Conservation (phyloP, 495 filamentous ascomycete genomes). For the Penicillium manginii region DNA sequence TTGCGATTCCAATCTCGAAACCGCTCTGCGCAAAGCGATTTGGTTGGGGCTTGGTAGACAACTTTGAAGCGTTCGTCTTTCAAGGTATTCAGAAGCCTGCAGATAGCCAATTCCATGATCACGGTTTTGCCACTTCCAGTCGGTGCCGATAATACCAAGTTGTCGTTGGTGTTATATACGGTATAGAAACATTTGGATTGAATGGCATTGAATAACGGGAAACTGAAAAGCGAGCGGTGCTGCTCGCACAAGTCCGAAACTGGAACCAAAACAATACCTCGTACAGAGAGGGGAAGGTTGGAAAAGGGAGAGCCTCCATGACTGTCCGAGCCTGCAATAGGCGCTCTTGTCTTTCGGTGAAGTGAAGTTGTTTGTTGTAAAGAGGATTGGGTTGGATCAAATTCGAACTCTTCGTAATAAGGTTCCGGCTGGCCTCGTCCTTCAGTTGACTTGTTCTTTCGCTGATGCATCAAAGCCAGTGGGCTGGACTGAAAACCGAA, state of each 20-base stretch:
- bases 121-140: slow-evolving; percentile 95
- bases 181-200: slow-evolving; percentile 85
- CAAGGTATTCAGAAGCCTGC: slow-evolving; percentile 66
- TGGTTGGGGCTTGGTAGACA: slow-evolving; percentile 93
- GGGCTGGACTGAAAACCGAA: slow-evolving; percentile 36
- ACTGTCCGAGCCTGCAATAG: neutral
- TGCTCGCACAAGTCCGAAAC: slow-evolving; percentile 75
- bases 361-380: neutral
- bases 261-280: slow-evolving; percentile 77
- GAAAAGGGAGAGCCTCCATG: slow-evolving; percentile 19
- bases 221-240: slow-evolving; percentile 76
- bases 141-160: slow-evolving; percentile 86
- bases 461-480: slow-evolving; percentile 25
- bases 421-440: slow-evolving; percentile 3
- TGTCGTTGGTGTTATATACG: slow-evolving; percentile 75
- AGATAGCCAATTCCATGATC: slow-evolving; percentile 90
- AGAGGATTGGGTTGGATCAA: slow-evolving; percentile 7
- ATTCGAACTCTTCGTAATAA: neutral
- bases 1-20: slow-evolving; percentile 84
- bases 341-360: neutral
- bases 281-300: slow-evolving; percentile 45
- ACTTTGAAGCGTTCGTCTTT: slow-evolving; percentile 81
- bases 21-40: slow-evolving; percentile 86
- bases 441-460: slow-evolving; percentile 2
- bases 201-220: slow-evolving; percentile 84